Conservation (phyloP, 129 eudicot species). For the Saposhnikovia divaricata region DNA sequence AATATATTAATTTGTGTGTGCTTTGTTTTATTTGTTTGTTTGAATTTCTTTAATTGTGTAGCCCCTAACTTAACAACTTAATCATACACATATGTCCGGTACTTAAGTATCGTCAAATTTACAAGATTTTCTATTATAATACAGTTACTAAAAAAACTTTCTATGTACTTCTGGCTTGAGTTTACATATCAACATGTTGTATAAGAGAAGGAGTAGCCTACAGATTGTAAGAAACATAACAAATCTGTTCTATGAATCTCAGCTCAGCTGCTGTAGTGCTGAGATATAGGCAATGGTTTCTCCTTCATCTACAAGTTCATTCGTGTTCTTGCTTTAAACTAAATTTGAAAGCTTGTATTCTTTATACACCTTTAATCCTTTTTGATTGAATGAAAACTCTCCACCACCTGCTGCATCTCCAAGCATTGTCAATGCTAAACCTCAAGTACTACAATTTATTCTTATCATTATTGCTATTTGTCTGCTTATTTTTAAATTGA, state of each 20-base stretch:
- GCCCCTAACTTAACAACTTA: too few relatives aligned
- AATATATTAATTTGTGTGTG: too few relatives aligned
- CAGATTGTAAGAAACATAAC: neutral
- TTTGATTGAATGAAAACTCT: too few relatives aligned
- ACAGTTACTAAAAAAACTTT: neutral
- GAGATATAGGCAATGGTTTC: neutral
- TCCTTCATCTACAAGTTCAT: neutral
- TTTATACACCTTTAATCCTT: conserved; percentile 20
- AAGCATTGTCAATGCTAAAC: too few relatives aligned
- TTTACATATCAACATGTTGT: neutral
- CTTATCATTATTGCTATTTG: too few relatives aligned
- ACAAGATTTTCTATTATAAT: neutral
- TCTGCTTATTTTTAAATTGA: too few relatives aligned
- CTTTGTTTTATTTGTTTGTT: too few relatives aligned
- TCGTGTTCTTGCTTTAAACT: neutral
- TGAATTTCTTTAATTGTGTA: too few relatives aligned
- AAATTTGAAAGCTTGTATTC: neutral
- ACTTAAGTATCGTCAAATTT: neutral
- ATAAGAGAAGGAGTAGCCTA: neutral
- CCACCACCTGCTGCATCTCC: too few relatives aligned
- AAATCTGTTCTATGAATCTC: neutral
- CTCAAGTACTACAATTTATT: too few relatives aligned
- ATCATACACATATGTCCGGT: neutral
- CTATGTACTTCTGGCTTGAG: neutral
- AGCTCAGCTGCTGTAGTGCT: neutral